These are phyloP conservation scores for Lachancea nothofagi DNA, from an alignment of 805 yeast species.

Conservation along the genomic window DNA sequence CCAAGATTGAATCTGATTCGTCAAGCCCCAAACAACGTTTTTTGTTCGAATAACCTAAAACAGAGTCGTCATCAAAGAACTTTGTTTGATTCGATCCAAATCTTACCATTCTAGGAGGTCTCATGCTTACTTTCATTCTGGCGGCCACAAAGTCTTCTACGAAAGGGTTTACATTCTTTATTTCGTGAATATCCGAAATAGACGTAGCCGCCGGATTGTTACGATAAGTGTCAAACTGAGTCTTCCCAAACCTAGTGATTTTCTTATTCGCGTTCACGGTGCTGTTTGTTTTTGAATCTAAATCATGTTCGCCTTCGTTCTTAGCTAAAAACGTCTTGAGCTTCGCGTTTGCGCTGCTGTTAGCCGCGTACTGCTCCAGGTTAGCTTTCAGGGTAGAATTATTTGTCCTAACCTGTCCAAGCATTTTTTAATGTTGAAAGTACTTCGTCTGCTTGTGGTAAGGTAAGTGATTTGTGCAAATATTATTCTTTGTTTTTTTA, in stretches of 20 bases:
- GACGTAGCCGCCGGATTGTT: not conserved
- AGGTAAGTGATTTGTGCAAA: too few species aligned
- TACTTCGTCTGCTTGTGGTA: too few species aligned
- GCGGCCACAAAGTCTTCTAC: slow-evolving; percentile 7
- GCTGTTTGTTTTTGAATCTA: too few species aligned
- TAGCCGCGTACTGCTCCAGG: too few species aligned
- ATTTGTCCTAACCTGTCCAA: too few species aligned
- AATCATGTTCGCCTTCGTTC: too few species aligned
- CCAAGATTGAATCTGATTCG: slow-evolving; percentile 1
- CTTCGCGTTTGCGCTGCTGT: too few species aligned
- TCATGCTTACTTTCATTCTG: not conserved
- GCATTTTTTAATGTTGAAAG: too few species aligned
- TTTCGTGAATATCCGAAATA: slow-evolving; percentile 2
- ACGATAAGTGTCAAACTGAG: not conserved
- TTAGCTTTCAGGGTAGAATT: too few species aligned
- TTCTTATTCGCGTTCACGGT: too few species aligned
- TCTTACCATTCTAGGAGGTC: not conserved
- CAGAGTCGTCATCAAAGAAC: slow-evolving; percentile 3
- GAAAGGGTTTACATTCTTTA: slow-evolving; percentile 5
- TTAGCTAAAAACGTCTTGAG: too few species aligned
- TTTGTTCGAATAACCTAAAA: not conserved
- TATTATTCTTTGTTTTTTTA: too few species aligned
- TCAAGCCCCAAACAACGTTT: not conserved
- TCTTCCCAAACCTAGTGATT: not conserved
- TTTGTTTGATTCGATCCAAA: slow-evolving; percentile 8